Evolutionary conservation across 805 yeast species (phyloP).

Genomic region (Yarrowia sp.): DNA sequence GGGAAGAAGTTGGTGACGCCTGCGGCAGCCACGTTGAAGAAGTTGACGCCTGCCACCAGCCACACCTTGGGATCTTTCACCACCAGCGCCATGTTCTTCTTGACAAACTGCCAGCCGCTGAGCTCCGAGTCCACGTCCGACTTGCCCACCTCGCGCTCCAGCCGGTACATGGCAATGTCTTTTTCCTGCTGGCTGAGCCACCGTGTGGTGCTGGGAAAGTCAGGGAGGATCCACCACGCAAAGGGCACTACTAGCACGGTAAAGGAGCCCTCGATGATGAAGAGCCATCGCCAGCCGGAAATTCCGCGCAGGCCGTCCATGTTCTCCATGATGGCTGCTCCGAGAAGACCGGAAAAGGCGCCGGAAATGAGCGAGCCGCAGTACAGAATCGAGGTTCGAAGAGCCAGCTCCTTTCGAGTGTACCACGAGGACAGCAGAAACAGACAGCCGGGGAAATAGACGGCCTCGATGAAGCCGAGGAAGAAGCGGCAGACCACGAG

Average conservation of each 20-base stretch:
- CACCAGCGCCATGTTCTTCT: constrained; percentile 41
- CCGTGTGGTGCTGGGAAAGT: constrained; percentile 57
- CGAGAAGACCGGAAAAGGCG: constrained; percentile 63
- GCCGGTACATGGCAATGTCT: constrained; percentile 41
- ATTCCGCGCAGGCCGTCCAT: constrained; percentile 54
- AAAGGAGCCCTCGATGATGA: constrained; percentile 62
- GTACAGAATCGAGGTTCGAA: constrained; percentile 59
- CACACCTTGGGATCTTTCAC: constrained; percentile 44
- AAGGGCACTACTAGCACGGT: constrained; percentile 44
- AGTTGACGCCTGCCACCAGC: constrained; percentile 41
- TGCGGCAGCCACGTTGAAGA: constrained; percentile 61
- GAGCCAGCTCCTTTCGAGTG: constrained; percentile 57
- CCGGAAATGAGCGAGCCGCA: constrained; percentile 60
- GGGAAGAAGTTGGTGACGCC: constrained; percentile 70
- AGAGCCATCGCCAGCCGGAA: constrained; percentile 63
- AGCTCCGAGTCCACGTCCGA: constrained; percentile 9
- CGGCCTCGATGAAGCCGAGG: constrained; percentile 59
- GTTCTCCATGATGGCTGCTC: constrained; percentile 59
- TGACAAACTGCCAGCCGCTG: constrained; percentile 6
- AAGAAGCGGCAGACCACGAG: constrained; percentile 56
- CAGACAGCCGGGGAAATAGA: constrained; percentile 59
- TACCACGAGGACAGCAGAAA: constrained; percentile 64
- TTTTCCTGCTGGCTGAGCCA: constrained; percentile 43
- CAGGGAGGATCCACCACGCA: constrained; percentile 59
- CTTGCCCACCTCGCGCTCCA: constrained; percentile 41